Percentiles rank a stretch among this genome's conserved stretches.
phyloP scores from a whole-genome alignment of 2,329 filamentous ascomycete species.

The Penicillium sp. region DNA sequence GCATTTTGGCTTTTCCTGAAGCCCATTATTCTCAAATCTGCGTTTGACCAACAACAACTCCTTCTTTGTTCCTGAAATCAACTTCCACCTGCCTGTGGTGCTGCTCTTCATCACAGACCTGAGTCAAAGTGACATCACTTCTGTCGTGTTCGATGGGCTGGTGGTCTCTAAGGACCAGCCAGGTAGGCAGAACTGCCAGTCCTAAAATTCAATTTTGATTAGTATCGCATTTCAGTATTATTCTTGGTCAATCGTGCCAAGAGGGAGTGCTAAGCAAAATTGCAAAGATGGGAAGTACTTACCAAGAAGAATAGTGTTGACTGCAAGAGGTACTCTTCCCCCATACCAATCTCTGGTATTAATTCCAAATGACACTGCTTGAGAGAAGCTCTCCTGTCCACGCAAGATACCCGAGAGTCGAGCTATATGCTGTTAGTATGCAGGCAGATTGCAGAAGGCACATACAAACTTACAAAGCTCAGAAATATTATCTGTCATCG shows the following conservation, averaged over 20 bases:
- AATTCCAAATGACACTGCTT: constrained; percentile 44
- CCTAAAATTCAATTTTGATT: constrained; percentile 10
- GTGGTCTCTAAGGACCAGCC: constrained; percentile 23
- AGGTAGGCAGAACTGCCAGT: constrained; percentile 26
- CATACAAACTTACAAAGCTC: constrained; percentile 33
- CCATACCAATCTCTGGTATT: constrained; percentile 45
- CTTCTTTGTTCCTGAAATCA: not conserved
- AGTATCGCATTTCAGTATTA: not conserved
- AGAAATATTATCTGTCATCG: constrained; percentile 54
- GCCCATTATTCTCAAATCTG: not conserved
- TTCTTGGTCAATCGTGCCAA: too few relatives aligned
- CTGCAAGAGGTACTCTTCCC: constrained; percentile 39
- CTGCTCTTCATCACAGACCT: constrained; percentile 13
- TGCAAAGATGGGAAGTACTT: not conserved
- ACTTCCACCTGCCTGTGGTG: not conserved
- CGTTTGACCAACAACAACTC: not conserved
- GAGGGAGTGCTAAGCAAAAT: too few relatives aligned
- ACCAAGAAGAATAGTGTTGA: constrained; percentile 39
- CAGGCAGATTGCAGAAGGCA: not conserved
- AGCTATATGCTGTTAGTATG: constrained; percentile 16
- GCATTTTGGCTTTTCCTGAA: too few relatives aligned
- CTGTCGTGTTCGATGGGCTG: constrained; percentile 19
- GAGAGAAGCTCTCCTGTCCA: constrained; percentile 45
- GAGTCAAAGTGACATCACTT: not conserved
- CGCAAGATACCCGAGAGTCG: constrained; percentile 43